A percentile compares a stretch with the other conserved stretches of the same genome.
These are phyloP conservation scores for Puccinia horiana DNA, from an alignment of 1,284 basidiomycete species.

Conservation along the genomic window DNA sequence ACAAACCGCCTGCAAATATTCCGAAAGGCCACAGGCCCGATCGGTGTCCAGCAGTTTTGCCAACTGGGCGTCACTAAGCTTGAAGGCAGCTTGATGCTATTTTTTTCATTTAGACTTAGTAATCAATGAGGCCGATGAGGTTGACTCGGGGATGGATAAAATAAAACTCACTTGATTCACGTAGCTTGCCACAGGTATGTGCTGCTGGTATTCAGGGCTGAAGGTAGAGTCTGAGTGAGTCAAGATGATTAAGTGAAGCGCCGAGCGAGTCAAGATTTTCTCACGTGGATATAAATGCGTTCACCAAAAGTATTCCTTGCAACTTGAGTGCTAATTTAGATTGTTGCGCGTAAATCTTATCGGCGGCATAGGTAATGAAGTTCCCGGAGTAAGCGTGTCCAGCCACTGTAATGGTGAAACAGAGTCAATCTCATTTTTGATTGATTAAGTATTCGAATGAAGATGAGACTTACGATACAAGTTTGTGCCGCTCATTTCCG, in stretches of 20 bases:
- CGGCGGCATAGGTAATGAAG: conserved; percentile 60
- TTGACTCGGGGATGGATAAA: not conserved
- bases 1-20: not conserved
- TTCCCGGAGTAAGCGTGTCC: conserved; percentile 59
- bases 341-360: conserved; percentile 53
- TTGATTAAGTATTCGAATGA: not conserved
- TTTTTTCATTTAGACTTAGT: not conserved
- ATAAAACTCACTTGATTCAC: conserved; percentile 4
- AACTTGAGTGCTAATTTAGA: conserved; percentile 54
- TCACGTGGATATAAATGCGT: conserved; percentile 53
- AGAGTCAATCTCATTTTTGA: not conserved
- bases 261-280: not conserved
- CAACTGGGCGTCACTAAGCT: not conserved
- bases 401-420: conserved; percentile 51
- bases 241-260: not conserved
- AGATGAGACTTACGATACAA: conserved; percentile 10
- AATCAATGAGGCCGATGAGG: not conserved
- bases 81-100: not conserved
- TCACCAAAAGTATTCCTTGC: conserved; percentile 56
- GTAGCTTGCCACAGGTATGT: not conserved
- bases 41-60: not conserved
- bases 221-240: not conserved
- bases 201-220: not conserved
- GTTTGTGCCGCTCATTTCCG: conserved; percentile 24
- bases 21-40: not conserved